Conservation (phyloP, 2,329 filamentous ascomycete genomes). For the Monascus ruber region DNA sequence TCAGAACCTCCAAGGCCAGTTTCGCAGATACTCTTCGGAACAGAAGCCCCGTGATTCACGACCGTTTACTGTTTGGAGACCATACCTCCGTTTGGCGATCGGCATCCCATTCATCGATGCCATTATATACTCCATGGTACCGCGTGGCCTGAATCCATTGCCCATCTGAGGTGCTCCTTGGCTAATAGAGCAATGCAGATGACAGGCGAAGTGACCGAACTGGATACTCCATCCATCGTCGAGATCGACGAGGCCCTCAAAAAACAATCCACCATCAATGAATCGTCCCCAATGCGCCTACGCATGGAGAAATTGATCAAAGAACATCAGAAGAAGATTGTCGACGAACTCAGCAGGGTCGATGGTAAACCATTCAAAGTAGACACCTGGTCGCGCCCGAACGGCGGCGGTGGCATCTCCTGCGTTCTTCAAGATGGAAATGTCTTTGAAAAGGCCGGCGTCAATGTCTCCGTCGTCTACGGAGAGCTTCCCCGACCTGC, state of each 20-base stretch:
- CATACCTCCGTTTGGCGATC: conserved; percentile 38
- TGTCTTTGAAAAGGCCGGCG: conserved; percentile 94
- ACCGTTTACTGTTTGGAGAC: conserved; percentile 30
- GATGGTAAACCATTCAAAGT: conserved; percentile 72
- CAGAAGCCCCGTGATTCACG: conserved; percentile 11
- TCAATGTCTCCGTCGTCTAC: conserved; percentile 92
- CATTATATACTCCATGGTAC: conserved; percentile 42
- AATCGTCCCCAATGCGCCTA: conserved; percentile 84
- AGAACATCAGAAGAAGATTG: conserved; percentile 79
- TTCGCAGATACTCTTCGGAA: conserved; percentile 17
- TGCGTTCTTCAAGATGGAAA: conserved; percentile 93
- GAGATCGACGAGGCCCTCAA: conserved; percentile 75
- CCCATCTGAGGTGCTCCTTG: not conserved
- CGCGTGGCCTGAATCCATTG: not conserved
- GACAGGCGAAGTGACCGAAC: conserved; percentile 26
- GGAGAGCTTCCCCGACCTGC: conserved; percentile 76
- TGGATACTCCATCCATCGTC: conserved; percentile 54
- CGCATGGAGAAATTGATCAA: conserved; percentile 97
- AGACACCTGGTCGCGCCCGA: conserved; percentile 77
- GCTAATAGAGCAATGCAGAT: conserved; percentile 14
- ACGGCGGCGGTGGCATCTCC: conserved; percentile 85
- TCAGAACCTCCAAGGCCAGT: conserved; percentile 8
- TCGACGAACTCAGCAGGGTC: conserved; percentile 67
- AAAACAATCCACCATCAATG: conserved; percentile 61
- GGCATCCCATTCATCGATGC: conserved; percentile 39